A percentile compares a stretch with the other conserved stretches of the same genome.
These are phyloP conservation scores for Vaccinium macrocarpon DNA, from an alignment of 148 eudicot species.

Conservation along the genomic window DNA sequence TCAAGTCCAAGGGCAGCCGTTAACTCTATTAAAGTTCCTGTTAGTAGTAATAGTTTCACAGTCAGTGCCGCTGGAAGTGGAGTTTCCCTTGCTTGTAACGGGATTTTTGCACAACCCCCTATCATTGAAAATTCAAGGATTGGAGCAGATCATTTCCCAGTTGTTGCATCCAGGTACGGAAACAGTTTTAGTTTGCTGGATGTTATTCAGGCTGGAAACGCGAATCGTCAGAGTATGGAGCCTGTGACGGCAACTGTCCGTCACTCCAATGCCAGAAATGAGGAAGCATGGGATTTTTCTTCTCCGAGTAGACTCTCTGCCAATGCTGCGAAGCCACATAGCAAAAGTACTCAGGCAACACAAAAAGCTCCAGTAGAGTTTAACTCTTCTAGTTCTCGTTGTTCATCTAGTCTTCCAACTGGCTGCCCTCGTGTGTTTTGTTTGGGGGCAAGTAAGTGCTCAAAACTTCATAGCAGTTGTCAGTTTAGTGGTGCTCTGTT, in stretches of 20 bases:
- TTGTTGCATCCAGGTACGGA: constrained; percentile 23
- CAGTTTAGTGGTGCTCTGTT: neutral
- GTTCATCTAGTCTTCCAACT: constrained; percentile 23
- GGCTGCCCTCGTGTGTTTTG: constrained; percentile 65
- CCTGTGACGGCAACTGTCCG: constrained; percentile 21
- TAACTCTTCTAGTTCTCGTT: constrained; percentile 23
- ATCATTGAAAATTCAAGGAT: constrained; percentile 26
- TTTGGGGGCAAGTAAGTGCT: constrained; percentile 52
- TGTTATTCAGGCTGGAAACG: constrained; percentile 27
- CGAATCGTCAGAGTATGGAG: constrained; percentile 18
- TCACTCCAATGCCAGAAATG: constrained; percentile 25
- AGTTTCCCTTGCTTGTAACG: constrained; percentile 25
- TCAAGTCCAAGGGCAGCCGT: constrained; percentile 24
- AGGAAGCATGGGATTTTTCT: constrained; percentile 22
- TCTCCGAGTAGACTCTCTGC: constrained; percentile 22
- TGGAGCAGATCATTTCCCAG: constrained; percentile 24
- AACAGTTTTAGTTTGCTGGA: constrained; percentile 25
- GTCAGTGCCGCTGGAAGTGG: constrained; percentile 23
- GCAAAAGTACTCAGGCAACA: constrained; percentile 18
- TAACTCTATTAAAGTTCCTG: constrained; percentile 22
- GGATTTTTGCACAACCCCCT: constrained; percentile 27
- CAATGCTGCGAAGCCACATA: constrained; percentile 26
- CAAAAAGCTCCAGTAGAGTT: constrained; percentile 23
- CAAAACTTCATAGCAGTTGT: neutral
- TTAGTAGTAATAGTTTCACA: constrained; percentile 12